Percentiles rank a stretch among this genome's conserved stretches.
phyloP scores from a whole-genome alignment of 176 grass and related monocot genomes.

The Rhynchospora breviuscula region DNA sequence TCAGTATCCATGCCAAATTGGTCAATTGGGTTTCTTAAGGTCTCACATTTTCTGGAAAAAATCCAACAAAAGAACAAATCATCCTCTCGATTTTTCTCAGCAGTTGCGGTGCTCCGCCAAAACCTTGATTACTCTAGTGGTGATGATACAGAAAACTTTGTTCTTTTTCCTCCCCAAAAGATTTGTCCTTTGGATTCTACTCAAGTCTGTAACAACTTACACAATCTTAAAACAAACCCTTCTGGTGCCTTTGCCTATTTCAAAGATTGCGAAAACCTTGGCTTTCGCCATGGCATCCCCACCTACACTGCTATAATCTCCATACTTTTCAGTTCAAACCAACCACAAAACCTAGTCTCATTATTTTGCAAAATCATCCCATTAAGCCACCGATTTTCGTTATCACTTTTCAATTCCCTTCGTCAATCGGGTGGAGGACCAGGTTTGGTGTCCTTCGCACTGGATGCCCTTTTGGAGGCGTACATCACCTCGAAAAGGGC shows the following conservation, averaged over 20 bases:
- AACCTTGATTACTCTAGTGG: conserved; percentile 33
- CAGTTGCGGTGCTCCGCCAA: conserved; percentile 6
- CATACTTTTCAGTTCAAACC: conserved; percentile 29
- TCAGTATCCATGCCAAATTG: conserved; percentile 31
- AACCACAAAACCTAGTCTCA: conserved; percentile 38
- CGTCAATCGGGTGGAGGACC: background rate
- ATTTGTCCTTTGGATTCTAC: conserved; percentile 10
- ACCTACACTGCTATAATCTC: conserved; percentile 47
- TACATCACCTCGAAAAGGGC: conserved; percentile 18
- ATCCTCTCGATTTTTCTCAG: conserved; percentile 18
- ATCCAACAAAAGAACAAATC: background rate
- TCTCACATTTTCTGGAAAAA: background rate
- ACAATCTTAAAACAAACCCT: conserved; percentile 34
- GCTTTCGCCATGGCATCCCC: conserved; percentile 51
- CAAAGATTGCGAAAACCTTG: conserved; percentile 34
- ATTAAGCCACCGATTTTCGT: conserved; percentile 19
- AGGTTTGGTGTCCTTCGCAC: conserved; percentile 23
- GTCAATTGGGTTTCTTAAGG: conserved; percentile 17
- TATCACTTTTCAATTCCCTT: conserved; percentile 36
- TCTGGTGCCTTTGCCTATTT: conserved; percentile 50
- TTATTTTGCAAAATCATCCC: conserved; percentile 44
- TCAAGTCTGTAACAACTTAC: conserved; percentile 37
- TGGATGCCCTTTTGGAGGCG: conserved; percentile 52
- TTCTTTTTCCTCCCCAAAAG: background rate
- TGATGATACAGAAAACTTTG: conserved; percentile 32